Percentiles rank a stretch among this genome's conserved stretches.
phyloP scores from a whole-genome alignment of 768 basidiomycete genomes.

The Erythrobasidium yunnanense region DNA sequence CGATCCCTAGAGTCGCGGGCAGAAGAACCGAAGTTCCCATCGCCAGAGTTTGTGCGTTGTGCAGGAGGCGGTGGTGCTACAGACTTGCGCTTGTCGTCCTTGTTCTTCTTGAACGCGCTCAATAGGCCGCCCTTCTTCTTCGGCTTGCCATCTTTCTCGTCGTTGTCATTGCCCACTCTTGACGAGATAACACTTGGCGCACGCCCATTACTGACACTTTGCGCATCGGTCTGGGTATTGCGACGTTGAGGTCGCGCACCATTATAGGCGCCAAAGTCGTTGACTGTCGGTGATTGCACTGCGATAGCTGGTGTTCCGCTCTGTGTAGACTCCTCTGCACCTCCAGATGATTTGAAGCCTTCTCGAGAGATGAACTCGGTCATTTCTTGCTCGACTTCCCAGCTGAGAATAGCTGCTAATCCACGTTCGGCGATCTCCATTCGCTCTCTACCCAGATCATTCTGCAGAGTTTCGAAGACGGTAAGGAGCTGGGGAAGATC shows the following conservation, averaged over 20 bases:
- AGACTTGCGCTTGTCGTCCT: no score
- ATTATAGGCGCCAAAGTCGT: neutral
- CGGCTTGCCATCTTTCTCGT: neutral
- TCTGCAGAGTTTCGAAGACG: slow-evolving; percentile 26
- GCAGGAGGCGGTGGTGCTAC: neutral
- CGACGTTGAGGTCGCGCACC: neutral
- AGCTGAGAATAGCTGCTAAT: slow-evolving; percentile 24
- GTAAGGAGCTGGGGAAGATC: slow-evolving; percentile 31
- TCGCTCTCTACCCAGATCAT: slow-evolving; percentile 33
- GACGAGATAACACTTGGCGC: neutral
- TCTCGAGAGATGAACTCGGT: slow-evolving; percentile 17
- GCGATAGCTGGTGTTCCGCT: neutral
- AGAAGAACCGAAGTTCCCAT: neutral
- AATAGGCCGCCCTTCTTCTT: slow-evolving; percentile 2
- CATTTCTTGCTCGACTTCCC: slow-evolving; percentile 31
- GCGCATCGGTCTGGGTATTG: slow-evolving; percentile 4
- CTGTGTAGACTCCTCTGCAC: neutral
- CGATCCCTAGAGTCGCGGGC: slow-evolving; percentile 2
- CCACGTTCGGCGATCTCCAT: slow-evolving; percentile 36
- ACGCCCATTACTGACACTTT: slow-evolving; percentile 2
- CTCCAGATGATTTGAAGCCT: slow-evolving; percentile 28
- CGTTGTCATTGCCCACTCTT: neutral
- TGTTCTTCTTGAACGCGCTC: slow-evolving; percentile 17
- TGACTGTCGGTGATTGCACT: neutral
- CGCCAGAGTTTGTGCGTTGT: neutral